A percentile compares a stretch with the other conserved stretches of the same genome.
These are phyloP conservation scores for Stagonosporopsis rhizophila DNA, from an alignment of 2,329 filamentous ascomycete genomes.

Conservation along the genomic window DNA sequence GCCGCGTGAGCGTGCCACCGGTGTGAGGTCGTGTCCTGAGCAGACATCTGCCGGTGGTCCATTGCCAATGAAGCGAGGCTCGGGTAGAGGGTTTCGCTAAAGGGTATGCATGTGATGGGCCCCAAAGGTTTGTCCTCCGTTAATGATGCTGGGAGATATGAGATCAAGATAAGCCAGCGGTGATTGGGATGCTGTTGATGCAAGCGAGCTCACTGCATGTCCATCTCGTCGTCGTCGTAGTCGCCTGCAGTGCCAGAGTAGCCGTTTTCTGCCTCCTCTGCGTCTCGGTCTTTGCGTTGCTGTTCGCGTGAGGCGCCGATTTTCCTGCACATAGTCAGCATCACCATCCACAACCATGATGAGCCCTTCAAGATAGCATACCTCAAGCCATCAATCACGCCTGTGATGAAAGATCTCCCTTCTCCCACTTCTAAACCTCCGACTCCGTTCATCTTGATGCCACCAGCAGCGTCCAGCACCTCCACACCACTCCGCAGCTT, in stretches of 20 bases:
- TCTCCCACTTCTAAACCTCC: conserved; percentile 94
- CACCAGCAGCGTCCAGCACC: conserved; percentile 72
- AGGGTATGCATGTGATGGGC: neutral
- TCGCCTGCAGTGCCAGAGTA: conserved; percentile 64
- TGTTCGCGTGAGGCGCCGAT: conserved; percentile 83
- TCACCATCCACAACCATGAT: neutral
- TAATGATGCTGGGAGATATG: neutral
- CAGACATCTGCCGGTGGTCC: conserved; percentile 10
- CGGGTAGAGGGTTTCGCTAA: neutral
- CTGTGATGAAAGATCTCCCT: conserved; percentile 80
- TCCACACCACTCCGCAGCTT: conserved; percentile 82
- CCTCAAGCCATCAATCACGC: conserved; percentile 84
- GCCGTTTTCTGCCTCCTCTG: conserved; percentile 67
- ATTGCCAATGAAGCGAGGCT: neutral
- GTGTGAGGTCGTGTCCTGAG: conserved; percentile 2
- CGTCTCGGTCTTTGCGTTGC: conserved; percentile 76
- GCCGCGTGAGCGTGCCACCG: conserved; percentile 8
- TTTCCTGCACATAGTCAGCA: conserved; percentile 60
- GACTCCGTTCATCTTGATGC: conserved; percentile 80
- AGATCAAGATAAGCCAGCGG: neutral
- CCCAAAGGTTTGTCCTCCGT: neutral
- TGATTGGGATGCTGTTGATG: neutral
- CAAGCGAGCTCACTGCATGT: conserved; percentile 39
- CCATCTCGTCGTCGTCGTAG: conserved; percentile 63
- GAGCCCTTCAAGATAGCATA: conserved; percentile 31